Evolutionary conservation across 495 filamentous ascomycete genomes (phyloP).

Genomic region (Daldinia concentrica): DNA sequence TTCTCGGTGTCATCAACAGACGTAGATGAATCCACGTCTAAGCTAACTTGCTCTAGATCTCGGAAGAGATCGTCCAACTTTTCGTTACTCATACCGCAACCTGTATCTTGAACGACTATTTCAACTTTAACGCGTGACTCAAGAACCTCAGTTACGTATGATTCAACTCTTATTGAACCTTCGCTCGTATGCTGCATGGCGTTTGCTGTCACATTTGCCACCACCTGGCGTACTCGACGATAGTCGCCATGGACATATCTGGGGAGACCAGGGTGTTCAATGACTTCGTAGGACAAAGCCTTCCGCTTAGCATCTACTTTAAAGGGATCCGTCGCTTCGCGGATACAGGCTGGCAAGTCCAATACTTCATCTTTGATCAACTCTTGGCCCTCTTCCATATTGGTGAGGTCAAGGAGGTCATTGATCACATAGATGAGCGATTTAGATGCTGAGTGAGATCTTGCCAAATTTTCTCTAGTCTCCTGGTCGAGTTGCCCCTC

Average conservation of each 20-base stretch:
- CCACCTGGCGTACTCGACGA: constrained; percentile 77
- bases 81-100: constrained; percentile 75
- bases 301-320: constrained; percentile 79
- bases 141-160: constrained; percentile 59
- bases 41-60: constrained; percentile 87
- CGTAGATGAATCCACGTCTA: constrained; percentile 59
- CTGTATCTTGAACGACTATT: constrained; percentile 80
- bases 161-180: constrained; percentile 78
- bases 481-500: constrained; percentile 84
- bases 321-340: constrained; percentile 80
- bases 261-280: constrained; percentile 75
- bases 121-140: constrained; percentile 69
- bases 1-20: constrained; percentile 44
- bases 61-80: constrained; percentile 82
- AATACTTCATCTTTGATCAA: constrained; percentile 86
- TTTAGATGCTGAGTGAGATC: constrained; percentile 94
- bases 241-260: constrained; percentile 79
- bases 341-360: constrained; percentile 74
- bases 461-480: constrained; percentile 85
- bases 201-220: constrained; percentile 86
- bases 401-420: constrained; percentile 90
- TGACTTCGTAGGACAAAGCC: constrained; percentile 71
- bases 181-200: constrained; percentile 80
- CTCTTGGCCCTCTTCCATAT: constrained; percentile 82
- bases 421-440: constrained; percentile 97